phyloP scores from a whole-genome alignment of 768 basidiomycete genomes.

The Trametes punicea region DNA sequence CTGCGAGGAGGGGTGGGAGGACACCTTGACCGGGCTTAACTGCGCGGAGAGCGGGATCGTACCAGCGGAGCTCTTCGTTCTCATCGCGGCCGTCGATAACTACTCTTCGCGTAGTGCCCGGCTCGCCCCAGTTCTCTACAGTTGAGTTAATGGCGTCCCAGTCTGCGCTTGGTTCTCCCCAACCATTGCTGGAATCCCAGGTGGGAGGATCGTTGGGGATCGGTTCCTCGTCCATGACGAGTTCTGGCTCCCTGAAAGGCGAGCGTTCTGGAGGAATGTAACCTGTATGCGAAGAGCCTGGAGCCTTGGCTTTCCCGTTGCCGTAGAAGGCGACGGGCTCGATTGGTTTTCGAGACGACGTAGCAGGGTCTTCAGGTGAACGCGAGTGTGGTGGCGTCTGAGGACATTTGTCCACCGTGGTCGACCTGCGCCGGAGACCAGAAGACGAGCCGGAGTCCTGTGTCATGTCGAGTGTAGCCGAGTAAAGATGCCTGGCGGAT shows the following conservation, averaged over 20 bases:
- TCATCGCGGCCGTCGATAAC: constrained; percentile 58
- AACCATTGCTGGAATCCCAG: constrained; percentile 11
- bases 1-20: constrained; percentile 63
- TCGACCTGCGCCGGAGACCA: constrained; percentile 4
- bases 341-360: neutral
- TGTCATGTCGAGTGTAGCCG: constrained; percentile 4
- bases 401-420: constrained; percentile 5
- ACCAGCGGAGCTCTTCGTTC: constrained; percentile 68
- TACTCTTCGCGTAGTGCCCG: constrained; percentile 22
- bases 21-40: constrained; percentile 63
- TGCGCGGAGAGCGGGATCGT: constrained; percentile 50
- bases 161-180: constrained; percentile 13
- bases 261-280: constrained; percentile 29
- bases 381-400: constrained; percentile 13
- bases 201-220: constrained; percentile 13
- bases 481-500: neutral
- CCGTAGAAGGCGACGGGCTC: constrained; percentile 19
- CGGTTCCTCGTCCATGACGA: constrained; percentile 25
- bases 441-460: constrained; percentile 6
- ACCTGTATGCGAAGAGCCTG: constrained; percentile 37
- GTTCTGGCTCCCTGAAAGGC: constrained; percentile 31
- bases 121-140: constrained; percentile 9
- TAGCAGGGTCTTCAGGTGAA: neutral
- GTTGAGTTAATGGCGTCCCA: neutral
- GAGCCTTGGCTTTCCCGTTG: neutral